phyloP scores from a whole-genome alignment of 2,329 filamentous ascomycete genomes.

The Huntiella omanensis region DNA sequence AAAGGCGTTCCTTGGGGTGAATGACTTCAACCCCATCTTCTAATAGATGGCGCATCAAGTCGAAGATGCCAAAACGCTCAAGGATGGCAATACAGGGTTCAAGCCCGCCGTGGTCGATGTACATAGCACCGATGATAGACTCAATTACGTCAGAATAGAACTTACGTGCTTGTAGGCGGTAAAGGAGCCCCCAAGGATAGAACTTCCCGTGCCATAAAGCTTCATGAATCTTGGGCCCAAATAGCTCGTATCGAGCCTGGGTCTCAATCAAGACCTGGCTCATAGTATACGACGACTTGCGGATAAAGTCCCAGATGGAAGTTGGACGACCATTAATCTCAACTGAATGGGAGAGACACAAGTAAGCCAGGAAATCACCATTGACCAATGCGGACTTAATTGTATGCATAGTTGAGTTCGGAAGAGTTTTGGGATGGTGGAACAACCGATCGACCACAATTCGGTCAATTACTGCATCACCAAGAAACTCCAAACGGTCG shows the following conservation, averaged over 20 bases:
- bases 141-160: conserved; percentile 75
- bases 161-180: conserved; percentile 48
- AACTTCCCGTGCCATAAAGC: conserved; percentile 29
- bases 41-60: conserved; percentile 42
- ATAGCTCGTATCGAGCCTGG: conserved; percentile 24
- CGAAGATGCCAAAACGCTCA: conserved; percentile 43
- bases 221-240: conserved; percentile 29
- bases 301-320: conserved; percentile 52
- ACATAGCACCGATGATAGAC: conserved; percentile 61
- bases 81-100: conserved; percentile 39
- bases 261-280: conserved; percentile 15
- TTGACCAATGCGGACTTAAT: conserved; percentile 64
- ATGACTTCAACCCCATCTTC: conserved; percentile 34
- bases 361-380: conserved; percentile 58
- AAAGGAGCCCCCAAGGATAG: conserved; percentile 64
- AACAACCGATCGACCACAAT: conserved; percentile 50
- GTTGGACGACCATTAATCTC: conserved; percentile 10
- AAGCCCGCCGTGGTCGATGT: conserved; percentile 55
- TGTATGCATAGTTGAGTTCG: conserved; percentile 48
- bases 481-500: conserved; percentile 73
- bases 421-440: conserved; percentile 21
- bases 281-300: conserved; percentile 28
- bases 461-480: conserved; percentile 68
- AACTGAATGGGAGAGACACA: conserved; percentile 17
- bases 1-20: conserved; percentile 40